phyloP scores from a whole-genome alignment of 2,329 filamentous ascomycete species.

The Colletotrichum australisinense region DNA sequence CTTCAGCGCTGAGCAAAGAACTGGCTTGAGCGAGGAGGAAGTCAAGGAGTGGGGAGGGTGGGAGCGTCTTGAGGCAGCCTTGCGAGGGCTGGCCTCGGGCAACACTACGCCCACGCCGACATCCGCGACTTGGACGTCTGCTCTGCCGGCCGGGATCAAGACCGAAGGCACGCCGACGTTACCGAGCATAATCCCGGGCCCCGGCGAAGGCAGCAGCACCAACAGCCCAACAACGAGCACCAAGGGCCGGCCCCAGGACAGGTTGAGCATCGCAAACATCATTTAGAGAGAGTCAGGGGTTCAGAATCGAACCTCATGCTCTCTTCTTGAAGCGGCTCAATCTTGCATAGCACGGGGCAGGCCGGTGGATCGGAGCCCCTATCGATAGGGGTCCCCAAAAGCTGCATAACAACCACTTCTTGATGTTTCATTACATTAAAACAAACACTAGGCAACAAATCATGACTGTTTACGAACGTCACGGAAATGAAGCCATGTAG shows the following conservation, averaged over 20 bases:
- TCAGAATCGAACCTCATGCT: background rate
- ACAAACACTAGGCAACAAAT: constrained; percentile 14
- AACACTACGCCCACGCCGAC: constrained; percentile 45
- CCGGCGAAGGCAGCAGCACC: constrained; percentile 40
- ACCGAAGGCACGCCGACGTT: constrained; percentile 44
- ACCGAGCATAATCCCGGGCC: constrained; percentile 30
- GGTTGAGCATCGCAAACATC: constrained; percentile 59
- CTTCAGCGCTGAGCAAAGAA: constrained; percentile 59
- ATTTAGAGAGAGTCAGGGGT: constrained; percentile 42
- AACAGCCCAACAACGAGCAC: constrained; percentile 43
- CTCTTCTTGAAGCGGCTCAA: background rate
- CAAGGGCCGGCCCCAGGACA: constrained; percentile 43
- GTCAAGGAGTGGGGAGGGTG: constrained; percentile 82
- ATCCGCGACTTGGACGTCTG: constrained; percentile 46
- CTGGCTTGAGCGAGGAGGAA: constrained; percentile 67
- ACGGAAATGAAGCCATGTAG: constrained; percentile 20
- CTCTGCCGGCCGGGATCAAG: constrained; percentile 49
- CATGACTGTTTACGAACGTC: constrained; percentile 25
- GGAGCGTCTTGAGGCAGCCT: constrained; percentile 73
- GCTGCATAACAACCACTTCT: background rate
- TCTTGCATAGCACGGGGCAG: background rate
- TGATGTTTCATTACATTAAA: constrained; percentile 1
- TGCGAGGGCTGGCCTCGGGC: constrained; percentile 44
- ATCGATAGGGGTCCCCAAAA: background rate
- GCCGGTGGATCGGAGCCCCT: background rate